Base-by-base conservation (phyloP, 768 basidiomycete genomes). In the Rhodotorula sphaerocarpa region DNA sequence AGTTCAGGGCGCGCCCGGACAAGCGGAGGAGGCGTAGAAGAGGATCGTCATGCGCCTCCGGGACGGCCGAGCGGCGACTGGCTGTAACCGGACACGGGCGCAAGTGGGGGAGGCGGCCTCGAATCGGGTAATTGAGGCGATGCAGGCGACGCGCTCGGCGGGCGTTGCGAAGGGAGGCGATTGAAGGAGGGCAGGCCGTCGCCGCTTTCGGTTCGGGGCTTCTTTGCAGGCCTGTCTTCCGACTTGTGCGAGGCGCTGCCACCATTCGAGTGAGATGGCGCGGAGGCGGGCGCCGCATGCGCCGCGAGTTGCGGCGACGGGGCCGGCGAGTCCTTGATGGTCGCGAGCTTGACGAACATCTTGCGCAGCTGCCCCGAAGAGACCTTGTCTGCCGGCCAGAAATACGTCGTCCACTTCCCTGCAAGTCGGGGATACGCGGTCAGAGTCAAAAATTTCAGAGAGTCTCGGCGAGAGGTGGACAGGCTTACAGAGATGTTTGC, bases 401-500 rank as follows among this genome's bases (percentile, higher is more conserved):
- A 69, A 55, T 54, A 55, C 16, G 27, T 52, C 30, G 68, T 50
- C 68, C 68, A 69, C 31, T 65, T 64, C 67, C 67, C 63, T 69
- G 23, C 20, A 21, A 48, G 47, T 7, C 27, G 23, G 21, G 18
- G n/a, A 5, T 34, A 28, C 21, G 7, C 25, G 25, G 1, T 2
- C 10, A 7, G 6, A 21, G 36, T 45, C 44, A 54, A 53, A 2
- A 0, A 10, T 18, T 4, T 12, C 5, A 6, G 5, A 20, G 18
- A 21, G 48, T 39, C 16, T n/a, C n/a, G 3, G 7, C 34, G 14
- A 20, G 33, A 33, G 7, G 41, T 15, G 21, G 20, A 2, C 6
- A 5, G 57, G 61, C 61, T 50, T 20, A 70, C 70, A 73, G 12
- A 73, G 67, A 44, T 71, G 70, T 53, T 71, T 71, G 39, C 69